Base-by-base conservation (phyloP, 345 rosid genomes). In the Gossypium anomalum region DNA sequence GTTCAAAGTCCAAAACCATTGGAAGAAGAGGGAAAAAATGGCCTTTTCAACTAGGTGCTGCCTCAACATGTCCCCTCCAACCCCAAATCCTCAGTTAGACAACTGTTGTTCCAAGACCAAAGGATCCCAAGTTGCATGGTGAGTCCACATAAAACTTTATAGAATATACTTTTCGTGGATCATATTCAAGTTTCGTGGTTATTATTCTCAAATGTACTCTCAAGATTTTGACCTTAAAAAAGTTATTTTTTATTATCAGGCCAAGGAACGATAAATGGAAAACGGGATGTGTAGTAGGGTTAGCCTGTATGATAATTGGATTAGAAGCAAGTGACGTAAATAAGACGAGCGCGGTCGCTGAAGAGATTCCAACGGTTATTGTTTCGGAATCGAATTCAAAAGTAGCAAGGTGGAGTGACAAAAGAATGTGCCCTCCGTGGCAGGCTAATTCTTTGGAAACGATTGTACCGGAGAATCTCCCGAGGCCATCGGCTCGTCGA, bases 401-500 rank as follows among this genome's bases (percentile, higher is more conserved):
- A 2, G 52, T 10, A 3, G 34, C 43, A 10, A 85, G 82, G 70
- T 88, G 92, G 92, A 88, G 92, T 15, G 89, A 88, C 5, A 81
- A 75, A 64, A 81, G 88, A n/a, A 38, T n/a, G 5, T 86, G 92
- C 73, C 92, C 86, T 0, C 81, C 92, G 2, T 88, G 92, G 90
- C 70, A 61, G 34, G 12, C 48, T 45, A 88, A 85, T 55, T 83
- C 89, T 2, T 70, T 88, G 0, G 87, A 86, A 80, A 80, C 84
- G 2, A 82, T 85, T 13, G 90, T 88, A 57, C 92, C 92, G 1
- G 92, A 88, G 83, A 88, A 88, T 79, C 92, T 88, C 57, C 92
- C 89, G 0, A 81, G 90, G 45, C 90, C 87, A 1, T 75, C 82
- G 1, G 73, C 72, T 52, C 79, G 44, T 34, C 65, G 89, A 22